phyloP scores from a whole-genome alignment of 2,329 filamentous ascomycete genomes.

The Emmonsiellopsis sp. region DNA sequence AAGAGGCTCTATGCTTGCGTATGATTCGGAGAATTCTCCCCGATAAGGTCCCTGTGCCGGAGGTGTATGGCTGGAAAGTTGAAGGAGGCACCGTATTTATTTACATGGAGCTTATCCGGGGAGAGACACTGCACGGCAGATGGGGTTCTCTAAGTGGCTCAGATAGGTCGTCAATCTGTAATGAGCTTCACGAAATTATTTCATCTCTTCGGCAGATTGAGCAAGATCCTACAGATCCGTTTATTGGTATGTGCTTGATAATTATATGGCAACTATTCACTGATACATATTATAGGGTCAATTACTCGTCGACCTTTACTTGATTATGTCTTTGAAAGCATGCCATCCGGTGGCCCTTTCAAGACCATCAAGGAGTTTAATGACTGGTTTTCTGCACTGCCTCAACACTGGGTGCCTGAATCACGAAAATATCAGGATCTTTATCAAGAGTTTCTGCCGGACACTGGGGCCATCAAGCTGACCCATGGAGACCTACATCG shows the following conservation, averaged over 20 bases:
- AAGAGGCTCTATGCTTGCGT: constrained; percentile 18
- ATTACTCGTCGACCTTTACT: constrained; percentile 9
- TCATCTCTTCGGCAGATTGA: constrained; percentile 12
- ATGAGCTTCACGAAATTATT: constrained; percentile 14
- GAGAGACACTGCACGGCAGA: constrained; percentile 17
- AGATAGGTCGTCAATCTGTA: constrained; percentile 11
- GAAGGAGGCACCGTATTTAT: constrained; percentile 19
- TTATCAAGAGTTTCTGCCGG: constrained; percentile 17
- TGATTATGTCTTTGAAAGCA: constrained; percentile 17
- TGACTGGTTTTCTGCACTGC: constrained; percentile 20
- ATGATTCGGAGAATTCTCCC: constrained; percentile 13
- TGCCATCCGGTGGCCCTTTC: constrained; percentile 14
- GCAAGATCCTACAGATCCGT: constrained; percentile 13
- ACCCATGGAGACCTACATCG: constrained; percentile 27
- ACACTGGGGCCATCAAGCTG: constrained; percentile 21
- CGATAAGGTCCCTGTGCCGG: constrained; percentile 23
- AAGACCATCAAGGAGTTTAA: constrained; percentile 17
- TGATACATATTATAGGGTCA: constrained; percentile 11
- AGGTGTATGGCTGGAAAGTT: constrained; percentile 28
- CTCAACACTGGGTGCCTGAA: constrained; percentile 10
- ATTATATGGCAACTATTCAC: background rate
- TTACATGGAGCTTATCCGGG: constrained; percentile 25
- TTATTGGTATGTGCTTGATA: constrained; percentile 14
- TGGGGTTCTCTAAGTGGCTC: constrained; percentile 14
- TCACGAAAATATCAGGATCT: constrained; percentile 11